These are phyloP conservation scores for Vigna trinervia DNA, from an alignment of 306 rosid genomes.

Conservation along the genomic window DNA sequence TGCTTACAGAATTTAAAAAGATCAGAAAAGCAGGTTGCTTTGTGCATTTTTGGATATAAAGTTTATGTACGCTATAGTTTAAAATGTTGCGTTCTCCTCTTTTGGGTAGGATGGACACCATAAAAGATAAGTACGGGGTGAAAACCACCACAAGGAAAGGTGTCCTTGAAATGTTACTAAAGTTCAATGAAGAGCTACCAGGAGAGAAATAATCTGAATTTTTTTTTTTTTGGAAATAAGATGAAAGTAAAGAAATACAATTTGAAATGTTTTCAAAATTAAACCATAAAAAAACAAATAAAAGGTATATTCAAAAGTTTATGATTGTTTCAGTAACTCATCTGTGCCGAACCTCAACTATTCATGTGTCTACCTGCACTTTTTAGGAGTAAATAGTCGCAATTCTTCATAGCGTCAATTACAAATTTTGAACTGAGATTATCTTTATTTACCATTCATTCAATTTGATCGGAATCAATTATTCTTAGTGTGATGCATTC, in stretches of 20 bases:
- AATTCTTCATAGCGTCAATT: not conserved
- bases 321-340: not conserved
- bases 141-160: not conserved
- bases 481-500: not conserved
- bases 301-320: not conserved
- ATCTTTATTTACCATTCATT: not conserved
- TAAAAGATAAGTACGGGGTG: not conserved
- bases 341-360: not conserved
- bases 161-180: not conserved
- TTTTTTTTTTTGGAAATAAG: not conserved
- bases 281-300: not conserved
- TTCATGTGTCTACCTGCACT: not conserved
- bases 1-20: slow-evolving; percentile 76
- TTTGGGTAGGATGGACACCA: slow-evolving; percentile 4
- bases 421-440: not conserved
- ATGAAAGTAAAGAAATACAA: not conserved
- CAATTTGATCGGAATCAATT: not conserved
- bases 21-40: slow-evolving; percentile 90
- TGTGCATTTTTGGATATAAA: slow-evolving; percentile 41
- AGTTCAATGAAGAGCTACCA: not conserved
- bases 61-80: slow-evolving; percentile 21
- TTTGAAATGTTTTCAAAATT: slow-evolving; percentile 1
- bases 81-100: slow-evolving; percentile 6
- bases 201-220: not conserved
- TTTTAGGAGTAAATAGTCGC: not conserved